Percentiles rank a stretch among this genome's conserved stretches.
These are phyloP conservation scores for Tetrahymena elliotti DNA, from an alignment of 73 alveolate genomes.

Conservation along the genomic window DNA sequence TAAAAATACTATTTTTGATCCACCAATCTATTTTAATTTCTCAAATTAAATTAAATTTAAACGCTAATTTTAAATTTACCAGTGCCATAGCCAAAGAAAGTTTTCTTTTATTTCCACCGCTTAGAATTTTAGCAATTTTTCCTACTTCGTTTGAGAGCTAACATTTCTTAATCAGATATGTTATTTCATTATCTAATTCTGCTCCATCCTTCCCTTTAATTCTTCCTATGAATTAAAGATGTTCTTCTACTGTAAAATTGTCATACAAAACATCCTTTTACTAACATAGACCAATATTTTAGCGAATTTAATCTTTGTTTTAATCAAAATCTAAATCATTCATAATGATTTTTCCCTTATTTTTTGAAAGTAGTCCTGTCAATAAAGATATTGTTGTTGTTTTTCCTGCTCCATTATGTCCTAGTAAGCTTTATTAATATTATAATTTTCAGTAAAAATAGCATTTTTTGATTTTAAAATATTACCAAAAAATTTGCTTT, in stretches of 20 bases:
- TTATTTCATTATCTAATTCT: conserved; percentile 39
- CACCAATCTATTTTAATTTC: conserved; percentile 50
- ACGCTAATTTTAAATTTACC: not conserved
- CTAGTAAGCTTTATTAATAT: too few relatives aligned
- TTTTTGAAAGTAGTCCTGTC: conserved; percentile 59
- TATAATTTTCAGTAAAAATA: conserved; percentile 7
- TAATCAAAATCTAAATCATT: conserved; percentile 54
- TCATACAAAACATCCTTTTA: conserved; percentile 92
- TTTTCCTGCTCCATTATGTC: conserved; percentile 99
- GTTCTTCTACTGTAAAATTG: conserved; percentile 69
- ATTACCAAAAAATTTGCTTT: conserved; percentile 47
- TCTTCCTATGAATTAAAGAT: conserved; percentile 53
- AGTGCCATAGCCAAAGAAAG: conserved; percentile 86
- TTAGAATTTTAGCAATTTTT: conserved; percentile 49
- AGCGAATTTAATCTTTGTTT: conserved; percentile 60
- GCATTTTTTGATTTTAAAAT: not conserved
- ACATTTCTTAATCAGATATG: conserved; percentile 49
- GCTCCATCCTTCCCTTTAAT: conserved; percentile 32
- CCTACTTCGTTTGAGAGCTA: conserved; percentile 50
- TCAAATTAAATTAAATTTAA: too few relatives aligned
- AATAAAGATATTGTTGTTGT: conserved; percentile 90
- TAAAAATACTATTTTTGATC: conserved; percentile 71
- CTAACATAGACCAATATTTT: conserved; percentile 94
- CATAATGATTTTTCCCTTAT: conserved; percentile 46
- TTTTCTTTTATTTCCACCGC: conserved; percentile 90